Evolutionary conservation across 2,329 filamentous ascomycete genomes (phyloP).

Genomic region (Ophiostoma sp.): DNA sequence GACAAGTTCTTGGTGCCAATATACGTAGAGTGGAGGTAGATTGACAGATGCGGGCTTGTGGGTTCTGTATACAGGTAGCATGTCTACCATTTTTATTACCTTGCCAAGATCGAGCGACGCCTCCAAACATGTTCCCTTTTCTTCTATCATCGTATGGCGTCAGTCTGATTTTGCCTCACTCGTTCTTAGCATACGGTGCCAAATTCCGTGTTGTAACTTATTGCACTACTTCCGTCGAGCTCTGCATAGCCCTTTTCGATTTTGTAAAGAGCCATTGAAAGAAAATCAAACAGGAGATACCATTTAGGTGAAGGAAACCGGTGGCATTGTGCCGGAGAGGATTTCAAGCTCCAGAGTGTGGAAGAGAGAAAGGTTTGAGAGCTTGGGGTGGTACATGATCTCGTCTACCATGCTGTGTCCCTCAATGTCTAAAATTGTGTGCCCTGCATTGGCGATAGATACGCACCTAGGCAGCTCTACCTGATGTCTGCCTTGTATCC

Average conservation of each 20-base stretch:
- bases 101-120: not conserved
- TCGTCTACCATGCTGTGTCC: not conserved
- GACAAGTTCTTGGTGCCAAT: not conserved
- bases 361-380: not conserved
- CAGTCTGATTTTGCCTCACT: not conserved
- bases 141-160: not conserved
- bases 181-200: not conserved
- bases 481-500: not conserved
- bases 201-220: not conserved
- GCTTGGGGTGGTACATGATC: slow-evolving; percentile 1
- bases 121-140: too few species aligned
- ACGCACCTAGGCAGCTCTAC: not conserved
- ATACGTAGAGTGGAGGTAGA: not conserved
- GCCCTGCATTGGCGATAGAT: not conserved
- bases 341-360: not conserved
- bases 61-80: not conserved
- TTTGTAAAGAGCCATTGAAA: not conserved
- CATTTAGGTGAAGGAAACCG: not conserved
- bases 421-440: not conserved
- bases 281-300: too few species aligned
- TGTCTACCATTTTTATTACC: not conserved
- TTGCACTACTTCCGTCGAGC: not conserved
- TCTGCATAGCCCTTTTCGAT: not conserved
- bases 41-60: not conserved
- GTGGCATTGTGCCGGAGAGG: not conserved